Percentiles rank a stretch among this genome's conserved stretches.
Conservation (phyloP, 1,139 yeast species). For the Debaryomycetaceae sp. region DNA sequence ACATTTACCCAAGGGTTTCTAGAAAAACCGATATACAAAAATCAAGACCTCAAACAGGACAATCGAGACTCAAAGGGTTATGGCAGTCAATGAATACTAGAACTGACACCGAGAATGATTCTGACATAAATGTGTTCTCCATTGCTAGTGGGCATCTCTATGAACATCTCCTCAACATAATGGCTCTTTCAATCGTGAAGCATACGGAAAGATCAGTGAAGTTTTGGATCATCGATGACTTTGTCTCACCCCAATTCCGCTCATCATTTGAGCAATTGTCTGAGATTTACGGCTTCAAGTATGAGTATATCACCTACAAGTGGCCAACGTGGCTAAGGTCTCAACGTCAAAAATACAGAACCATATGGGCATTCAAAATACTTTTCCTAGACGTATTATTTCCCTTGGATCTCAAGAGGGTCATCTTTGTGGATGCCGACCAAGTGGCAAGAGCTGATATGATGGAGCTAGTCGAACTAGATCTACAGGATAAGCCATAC, state of each 20-base stretch:
- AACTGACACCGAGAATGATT: conserved; percentile 21
- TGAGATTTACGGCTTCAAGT: conserved; percentile 53
- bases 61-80: not conserved
- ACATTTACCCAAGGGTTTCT: conserved; percentile 42
- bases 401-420: conserved; percentile 70
- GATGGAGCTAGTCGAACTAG: conserved; percentile 60
- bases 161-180: conserved; percentile 68
- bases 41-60: not conserved
- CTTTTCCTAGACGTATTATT: conserved; percentile 82
- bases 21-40: not conserved
- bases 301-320: conserved; percentile 72
- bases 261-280: conserved; percentile 61
- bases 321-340: conserved; percentile 91
- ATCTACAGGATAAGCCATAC: conserved; percentile 74
- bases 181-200: conserved; percentile 73
- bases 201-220: conserved; percentile 63
- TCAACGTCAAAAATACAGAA: conserved; percentile 74
- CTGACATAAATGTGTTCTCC: conserved; percentile 77
- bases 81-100: not conserved
- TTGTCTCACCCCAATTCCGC: conserved; percentile 66
- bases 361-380: conserved; percentile 86
- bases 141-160: conserved; percentile 79
- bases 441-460: conserved; percentile 74
- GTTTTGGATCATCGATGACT: conserved; percentile 86
- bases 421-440: conserved; percentile 85